Evolutionary conservation across 2,329 filamentous ascomycete species (phyloP), one percentile per base, ranked within the genome.

Genomic region (Decorospora gaudefroyi): DNA sequence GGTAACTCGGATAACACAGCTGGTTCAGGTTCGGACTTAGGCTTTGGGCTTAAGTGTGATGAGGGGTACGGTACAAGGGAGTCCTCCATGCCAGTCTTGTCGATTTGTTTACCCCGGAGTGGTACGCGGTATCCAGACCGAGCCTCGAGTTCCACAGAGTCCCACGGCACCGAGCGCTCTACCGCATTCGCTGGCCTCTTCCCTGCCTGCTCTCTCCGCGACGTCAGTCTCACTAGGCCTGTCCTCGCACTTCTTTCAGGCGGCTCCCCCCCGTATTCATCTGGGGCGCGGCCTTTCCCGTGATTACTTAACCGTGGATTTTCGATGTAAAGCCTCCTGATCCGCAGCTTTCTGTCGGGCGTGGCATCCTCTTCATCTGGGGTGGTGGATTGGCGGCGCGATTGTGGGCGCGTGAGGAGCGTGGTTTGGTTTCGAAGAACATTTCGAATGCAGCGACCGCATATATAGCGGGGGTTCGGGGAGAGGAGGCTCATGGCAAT

Each of bases 31-130:
- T 42, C 21, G 9, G 28, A 15, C 18, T 33, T 42, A 2, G 29
- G 37, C 19, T 6, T 26, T 6, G 38, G 38, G 16, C 32, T 40
- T 3, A 51, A 26, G 1, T 45, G 11, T n/a, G 57, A 59, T n/a
- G 58, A 49, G 2, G 36, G 3, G 1, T 56, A 61, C n/a, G 59
- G 57, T 18, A 46, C 7, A 36, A 57, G 46, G n/a, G n/a, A n/a
- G n/a, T n/a, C n/a, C n/a, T n/a, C n/a, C n/a, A n/a, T 43, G 29
- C 3, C 44, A 25, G 8, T 29, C 29, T 17, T 34, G 25, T 13
- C 1, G 9, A 10, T 11, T 10, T 5, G 16, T 27, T 36, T 15
- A n/a, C 6, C 21, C n/a, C 3, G 21, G 9, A 11, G n/a, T n/a
- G n/a, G n/a, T n/a, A n/a, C n/a, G n/a, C n/a, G n/a, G n/a, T n/a